Evolutionary conservation across 169 alveolate genomes (phyloP), one percentile per base, ranked within the genome.

Genomic region (Cryptosporidium sp.): DNA sequence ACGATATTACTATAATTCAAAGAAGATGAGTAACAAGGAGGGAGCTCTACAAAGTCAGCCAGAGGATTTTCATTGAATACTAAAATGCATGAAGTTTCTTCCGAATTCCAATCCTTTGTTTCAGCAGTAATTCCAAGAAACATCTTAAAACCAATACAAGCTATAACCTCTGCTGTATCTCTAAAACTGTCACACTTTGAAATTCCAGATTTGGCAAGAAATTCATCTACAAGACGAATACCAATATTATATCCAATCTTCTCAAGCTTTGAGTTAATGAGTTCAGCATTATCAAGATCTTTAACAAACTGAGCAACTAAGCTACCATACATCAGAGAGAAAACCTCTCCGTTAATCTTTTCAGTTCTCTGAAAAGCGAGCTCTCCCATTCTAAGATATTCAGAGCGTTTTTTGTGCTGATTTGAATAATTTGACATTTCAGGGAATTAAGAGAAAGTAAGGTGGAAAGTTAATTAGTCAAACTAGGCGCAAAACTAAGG

Each of bases 191-290:
- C 69, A 65, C 98, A 96, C 2, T 87, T 85, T 18, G 95, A 94
- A 39, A 91, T 85, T 18, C 94, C 94, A 31, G 96, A 84, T 93
- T 97, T 97, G 26, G 98, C 96, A 48, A 97, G 93, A 92, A 96
- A 97, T 91, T 97, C 99, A 71, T 97, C 99, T 7, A 97, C 92
- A 52, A 97, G 85, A 35, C 99, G 94, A 35, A 94, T 86, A 29
- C 99, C 99, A 29, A 97, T 97, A 89, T 97, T 97, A 75, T 92
- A 95, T 29, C 98, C 98, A 94, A 96, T 96, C 69, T 74, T 91
- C 43, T 92, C 95, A 37, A 97, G 92, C 84, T 95, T 96, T 1
- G 93, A 94, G 92, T 97, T 97, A 21, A 97, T 98, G 58, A 96
- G 97, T 33, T 96, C 97, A 59, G 97, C 95, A 69, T 94, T 92